Evolutionary conservation across 306 rosid genomes (phyloP), one percentile per base, ranked within the genome.

Genomic region (Lathyrus sativus): DNA sequence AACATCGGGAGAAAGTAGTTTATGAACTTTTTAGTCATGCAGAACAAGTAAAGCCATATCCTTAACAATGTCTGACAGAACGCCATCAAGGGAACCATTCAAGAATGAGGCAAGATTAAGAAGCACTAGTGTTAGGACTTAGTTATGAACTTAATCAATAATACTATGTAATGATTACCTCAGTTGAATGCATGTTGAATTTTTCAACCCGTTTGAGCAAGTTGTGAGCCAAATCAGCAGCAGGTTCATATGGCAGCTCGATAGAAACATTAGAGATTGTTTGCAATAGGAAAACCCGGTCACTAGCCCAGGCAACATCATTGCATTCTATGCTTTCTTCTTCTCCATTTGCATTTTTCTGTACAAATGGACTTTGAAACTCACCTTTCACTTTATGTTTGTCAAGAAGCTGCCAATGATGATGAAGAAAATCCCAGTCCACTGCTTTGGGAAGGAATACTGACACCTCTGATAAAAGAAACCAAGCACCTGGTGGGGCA

Each of bases 401-500:
- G 83, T 92, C 98, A 73, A 86, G 95, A 68, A 90, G 89, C 83
- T 86, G 76, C 96, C 98, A 92, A 66, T 92, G 96, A 84, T 92
- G 98, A 77, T 78, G 76, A 76, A 92, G 98, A 73, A 92, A 92
- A 67, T 90, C 86, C 98, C 96, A 92, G 65, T 88, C 86, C 63
- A 92, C 91, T 62, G 82, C 79, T 85, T 88, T 86, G 68, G 89
- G 72, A 80, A 92, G 93, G 75, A 73, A 92, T 37, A 81, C 76
- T 11, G 98, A 92, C 61, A 90, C 88, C 88, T 92, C 96, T 19
- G 98, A 90, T 62, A 92, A 71, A 62, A 92, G 96, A 84, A 92
- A 85, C 98, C 98, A 90, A 63, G 96, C 90, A 72, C 98, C 98
- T 0, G 83, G 84, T 11, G 96, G 98, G 49, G 98, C 96, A 35